Evolutionary conservation across 495 filamentous ascomycete species (phyloP).

Genomic region (Talaromyces wortmannii): DNA sequence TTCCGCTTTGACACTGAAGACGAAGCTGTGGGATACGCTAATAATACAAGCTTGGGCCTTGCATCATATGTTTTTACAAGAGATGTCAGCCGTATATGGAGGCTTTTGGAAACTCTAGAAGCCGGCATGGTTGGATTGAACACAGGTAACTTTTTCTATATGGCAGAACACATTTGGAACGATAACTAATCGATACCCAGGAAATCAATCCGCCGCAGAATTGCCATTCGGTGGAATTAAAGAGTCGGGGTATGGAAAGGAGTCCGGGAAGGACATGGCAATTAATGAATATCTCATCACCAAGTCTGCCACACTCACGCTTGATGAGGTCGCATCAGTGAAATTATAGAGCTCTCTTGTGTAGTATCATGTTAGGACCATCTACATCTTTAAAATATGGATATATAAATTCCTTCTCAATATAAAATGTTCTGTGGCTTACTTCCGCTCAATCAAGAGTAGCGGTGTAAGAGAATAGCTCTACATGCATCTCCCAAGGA

Average conservation of each 20-base stretch:
- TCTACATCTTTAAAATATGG: too few relatives aligned
- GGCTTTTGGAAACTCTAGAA: constrained; percentile 18
- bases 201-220: constrained; percentile 45
- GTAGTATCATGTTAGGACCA: too few relatives aligned
- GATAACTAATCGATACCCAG: constrained; percentile 6
- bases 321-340: too few relatives aligned
- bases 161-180: not conserved
- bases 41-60: constrained; percentile 17
- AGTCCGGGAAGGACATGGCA: constrained; percentile 8
- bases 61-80: constrained; percentile 20
- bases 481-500: too few relatives aligned
- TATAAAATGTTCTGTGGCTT: too few relatives aligned
- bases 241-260: constrained; percentile 38
- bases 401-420: too few relatives aligned
- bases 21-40: constrained; percentile 19
- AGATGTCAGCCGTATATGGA: constrained; percentile 15
- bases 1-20: constrained; percentile 20
- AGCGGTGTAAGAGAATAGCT: too few relatives aligned
- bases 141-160: constrained; percentile 11
- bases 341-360: too few relatives aligned
- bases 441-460: too few relatives aligned
- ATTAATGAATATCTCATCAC: constrained; percentile 2
- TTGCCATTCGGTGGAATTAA: constrained; percentile 45
- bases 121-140: constrained; percentile 28
- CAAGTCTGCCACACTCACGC: constrained; percentile 1